Base-by-base conservation (phyloP, 73 alveolate species). In the Effrenium voratum region DNA sequence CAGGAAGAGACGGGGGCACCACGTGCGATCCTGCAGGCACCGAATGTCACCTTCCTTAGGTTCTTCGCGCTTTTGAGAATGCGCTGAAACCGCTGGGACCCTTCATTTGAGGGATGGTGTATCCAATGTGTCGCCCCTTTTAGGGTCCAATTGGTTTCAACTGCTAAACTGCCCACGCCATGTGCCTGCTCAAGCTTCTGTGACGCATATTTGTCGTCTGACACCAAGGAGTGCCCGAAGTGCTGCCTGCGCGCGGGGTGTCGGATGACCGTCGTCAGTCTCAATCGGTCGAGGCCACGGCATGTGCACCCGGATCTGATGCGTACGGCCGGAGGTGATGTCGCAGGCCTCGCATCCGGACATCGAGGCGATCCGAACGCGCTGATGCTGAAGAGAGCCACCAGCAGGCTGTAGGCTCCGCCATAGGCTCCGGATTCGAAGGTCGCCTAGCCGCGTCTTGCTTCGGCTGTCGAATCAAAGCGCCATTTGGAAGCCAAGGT, bases 1-100 rank as follows among this genome's bases (percentile, higher is more conserved):
- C 79, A 91, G 57, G 46, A 91, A 91, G 44, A 91, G 98, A 2
- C 98, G 98, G 2, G 98, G 98, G 43, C 98, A 91, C 98, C 98
- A 91, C 16, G 28, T 19, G 38, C 98, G 50, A 75, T 91, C 98
- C 90, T 50, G 44, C 75, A 38, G 75, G 40, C 16, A 32, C 16
- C 86, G 40, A 57, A 57, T 30, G 28, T 22, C 41, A 77, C 34
- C 36, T 77, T 77, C 22, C 38, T 70, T 10, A 32, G 26, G 19
- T 68, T 36, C 22, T 8, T 40, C 34, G 40, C 82, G 30, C 19
- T 40, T 0, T 24, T 22, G 30, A 10, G 26, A 30, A 70, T 30
- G 40, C 80, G 80, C 68, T 15, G n/a, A n/a, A n/a, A n/a, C n/a
- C n/a, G n/a, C n/a, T n/a, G n/a, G n/a, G n/a, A n/a, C n/a, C n/a